Base-by-base conservation (phyloP, 495 filamentous ascomycete species). In the Parmelia sp. region DNA sequence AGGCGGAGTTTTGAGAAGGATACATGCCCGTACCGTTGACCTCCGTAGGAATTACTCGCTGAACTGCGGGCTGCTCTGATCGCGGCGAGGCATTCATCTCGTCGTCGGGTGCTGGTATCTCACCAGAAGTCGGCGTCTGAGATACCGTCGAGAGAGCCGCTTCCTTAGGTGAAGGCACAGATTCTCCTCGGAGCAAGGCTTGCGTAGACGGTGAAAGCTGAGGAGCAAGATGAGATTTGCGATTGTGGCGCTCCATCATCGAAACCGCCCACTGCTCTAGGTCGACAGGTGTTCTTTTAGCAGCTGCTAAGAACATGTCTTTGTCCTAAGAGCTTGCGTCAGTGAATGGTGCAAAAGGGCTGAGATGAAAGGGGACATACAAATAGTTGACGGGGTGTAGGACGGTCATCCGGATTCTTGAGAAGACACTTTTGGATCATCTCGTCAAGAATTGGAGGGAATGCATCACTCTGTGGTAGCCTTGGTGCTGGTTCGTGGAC, bases 381-480 rank as follows among this genome's bases (percentile, higher is more conserved):
- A 70, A 79, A 84, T 49, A 98, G 85, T 68, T 97, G 88, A 68
- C 91, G 88, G 7, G 95, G 94, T 0, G 94, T 96, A 27, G 94
- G 95, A 44, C 94, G 85, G 69, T 89, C 83, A 37, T 91, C 90
- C 0, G 94, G 87, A 57, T 86, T 84, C 75, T 98, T 98, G 71
- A 90, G 82, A 66, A 98, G 76, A 74, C 95, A 98, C 74, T 96
- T 96, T 58, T 92, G 91, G 61, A 97, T 92, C 84, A 97, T 94
- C 61, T 96, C 90, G 71, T 98, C 93, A 42, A 98, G 77, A 63
- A 96, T 96, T 8, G 84, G 82, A 12, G 94, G 94, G 81, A 98
- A 98, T 1, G 94, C 94, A 71, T 97, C 92, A 71, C 92, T 96
- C 82, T 96, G 93, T 19, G 94, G 94, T 40, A 97, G 83, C 70